Evolutionary conservation across 495 filamentous ascomycete species (phyloP).

Genomic region (Aspergillus indologenus): DNA sequence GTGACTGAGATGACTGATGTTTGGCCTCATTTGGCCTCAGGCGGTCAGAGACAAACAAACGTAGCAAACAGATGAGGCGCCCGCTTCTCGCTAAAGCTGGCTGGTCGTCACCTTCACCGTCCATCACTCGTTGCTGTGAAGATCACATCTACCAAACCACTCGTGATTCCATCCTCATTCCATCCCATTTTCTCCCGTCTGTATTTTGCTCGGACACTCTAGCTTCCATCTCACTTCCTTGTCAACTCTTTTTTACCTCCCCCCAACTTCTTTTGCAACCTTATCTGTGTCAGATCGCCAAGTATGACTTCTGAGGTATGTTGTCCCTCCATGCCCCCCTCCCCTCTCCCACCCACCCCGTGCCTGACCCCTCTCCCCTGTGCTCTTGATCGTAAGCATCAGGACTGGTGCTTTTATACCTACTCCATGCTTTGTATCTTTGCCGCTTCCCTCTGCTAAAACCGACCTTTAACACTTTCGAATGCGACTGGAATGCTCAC

Average conservation of each 20-base stretch:
- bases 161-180: conserved; percentile 20
- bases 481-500: conserved; percentile 4
- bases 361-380: conserved; percentile 38
- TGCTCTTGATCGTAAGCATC: conserved; percentile 4
- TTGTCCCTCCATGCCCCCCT: conserved; percentile 14
- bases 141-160: conserved; percentile 26
- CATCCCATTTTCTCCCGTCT: conserved; percentile 12
- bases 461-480: conserved; percentile 19
- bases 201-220: conserved; percentile 11
- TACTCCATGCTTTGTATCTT: not conserved
- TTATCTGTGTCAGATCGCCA: conserved; percentile 15
- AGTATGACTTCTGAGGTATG: conserved; percentile 52
- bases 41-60: conserved; percentile 15
- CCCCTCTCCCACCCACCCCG: not conserved
- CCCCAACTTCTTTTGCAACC: conserved; percentile 9
- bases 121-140: conserved; percentile 28
- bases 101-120: conserved; percentile 30
- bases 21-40: too few species aligned
- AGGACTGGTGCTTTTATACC: not conserved
- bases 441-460: too few species aligned
- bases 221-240: conserved; percentile 9
- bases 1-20: conserved; percentile 2
- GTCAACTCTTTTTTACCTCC: conserved; percentile 7
- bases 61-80: conserved; percentile 22
- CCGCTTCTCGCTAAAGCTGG: conserved; percentile 27